Evolutionary conservation across 2,329 filamentous ascomycete genomes (phyloP).

Genomic region (Verticillium longisporum): DNA sequence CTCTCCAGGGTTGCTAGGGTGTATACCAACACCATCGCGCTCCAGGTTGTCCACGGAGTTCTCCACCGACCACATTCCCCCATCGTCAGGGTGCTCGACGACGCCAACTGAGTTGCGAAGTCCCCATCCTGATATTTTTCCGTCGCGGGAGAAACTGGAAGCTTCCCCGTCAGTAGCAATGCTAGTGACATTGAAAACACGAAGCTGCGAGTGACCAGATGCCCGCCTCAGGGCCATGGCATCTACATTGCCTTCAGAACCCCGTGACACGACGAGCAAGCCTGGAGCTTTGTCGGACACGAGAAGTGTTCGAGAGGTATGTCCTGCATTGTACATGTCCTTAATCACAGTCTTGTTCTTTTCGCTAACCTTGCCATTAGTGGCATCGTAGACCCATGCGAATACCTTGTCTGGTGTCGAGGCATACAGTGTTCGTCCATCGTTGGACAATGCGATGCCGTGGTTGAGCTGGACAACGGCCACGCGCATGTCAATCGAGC

Average conservation of each 20-base stretch:
- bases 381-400: conserved; percentile 53
- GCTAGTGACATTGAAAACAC: conserved; percentile 31
- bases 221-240: conserved; percentile 34
- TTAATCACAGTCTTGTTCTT: conserved; percentile 40
- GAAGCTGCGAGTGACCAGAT: conserved; percentile 54
- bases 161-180: background rate
- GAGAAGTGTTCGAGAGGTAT: conserved; percentile 57
- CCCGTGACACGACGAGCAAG: conserved; percentile 54
- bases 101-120: conserved; percentile 64
- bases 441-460: conserved; percentile 27
- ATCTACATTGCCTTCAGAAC: conserved; percentile 54
- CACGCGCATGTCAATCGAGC: background rate
- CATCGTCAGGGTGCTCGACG: conserved; percentile 45
- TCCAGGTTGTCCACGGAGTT: conserved; percentile 58
- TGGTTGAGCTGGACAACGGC: conserved; percentile 34
- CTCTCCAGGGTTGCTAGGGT: conserved; percentile 62
- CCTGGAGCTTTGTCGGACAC: conserved; percentile 43
- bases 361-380: conserved; percentile 32
- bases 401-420: conserved; percentile 47
- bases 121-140: conserved; percentile 51
- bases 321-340: conserved; percentile 49
- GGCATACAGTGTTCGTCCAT: conserved; percentile 37
- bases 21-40: conserved; percentile 48
- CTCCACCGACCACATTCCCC: conserved; percentile 52
- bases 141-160: conserved; percentile 36